Percentiles rank a stretch among this genome's conserved stretches.
Conservation (phyloP, 1,284 basidiomycete species). For the Ceratobasidium sp. region DNA sequence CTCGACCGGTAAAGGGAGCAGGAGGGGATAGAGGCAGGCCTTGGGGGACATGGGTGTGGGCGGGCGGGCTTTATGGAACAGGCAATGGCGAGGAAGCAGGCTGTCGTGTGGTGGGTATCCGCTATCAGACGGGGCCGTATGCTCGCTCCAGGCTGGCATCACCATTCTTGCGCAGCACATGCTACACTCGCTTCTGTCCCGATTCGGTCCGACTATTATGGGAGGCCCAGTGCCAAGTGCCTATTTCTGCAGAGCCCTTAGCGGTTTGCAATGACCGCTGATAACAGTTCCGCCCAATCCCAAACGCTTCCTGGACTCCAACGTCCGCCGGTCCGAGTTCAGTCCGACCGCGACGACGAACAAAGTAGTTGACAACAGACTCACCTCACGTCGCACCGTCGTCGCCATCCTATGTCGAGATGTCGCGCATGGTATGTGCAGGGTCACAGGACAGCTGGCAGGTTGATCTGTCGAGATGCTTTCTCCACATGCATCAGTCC, state of each 20-base stretch:
- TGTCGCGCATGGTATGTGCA: no score
- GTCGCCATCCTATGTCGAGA: no score
- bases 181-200: slow-evolving; percentile 30
- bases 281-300: slow-evolving; percentile 16
- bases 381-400: neutral
- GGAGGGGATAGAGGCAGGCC: slow-evolving; percentile 42
- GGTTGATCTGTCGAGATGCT: neutral
- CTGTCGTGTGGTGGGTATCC: neutral
- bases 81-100: no score
- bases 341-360: neutral
- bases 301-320: neutral
- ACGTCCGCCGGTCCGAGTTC: neutral
- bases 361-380: neutral
- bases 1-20: slow-evolving; percentile 20
- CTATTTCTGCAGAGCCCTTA: slow-evolving; percentile 1
- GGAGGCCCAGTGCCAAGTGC: neutral
- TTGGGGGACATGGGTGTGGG: neutral
- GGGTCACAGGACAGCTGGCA: no score
- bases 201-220: slow-evolving; percentile 35
- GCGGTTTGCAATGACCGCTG: slow-evolving; percentile 2
- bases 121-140: slow-evolving; percentile 39
- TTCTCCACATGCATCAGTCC: neutral
- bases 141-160: slow-evolving; percentile 32
- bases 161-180: slow-evolving; percentile 22
- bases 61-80: neutral